These are phyloP conservation scores for Sporisorium sorghi DNA, from an alignment of 1,284 basidiomycete genomes.

Conservation along the genomic window DNA sequence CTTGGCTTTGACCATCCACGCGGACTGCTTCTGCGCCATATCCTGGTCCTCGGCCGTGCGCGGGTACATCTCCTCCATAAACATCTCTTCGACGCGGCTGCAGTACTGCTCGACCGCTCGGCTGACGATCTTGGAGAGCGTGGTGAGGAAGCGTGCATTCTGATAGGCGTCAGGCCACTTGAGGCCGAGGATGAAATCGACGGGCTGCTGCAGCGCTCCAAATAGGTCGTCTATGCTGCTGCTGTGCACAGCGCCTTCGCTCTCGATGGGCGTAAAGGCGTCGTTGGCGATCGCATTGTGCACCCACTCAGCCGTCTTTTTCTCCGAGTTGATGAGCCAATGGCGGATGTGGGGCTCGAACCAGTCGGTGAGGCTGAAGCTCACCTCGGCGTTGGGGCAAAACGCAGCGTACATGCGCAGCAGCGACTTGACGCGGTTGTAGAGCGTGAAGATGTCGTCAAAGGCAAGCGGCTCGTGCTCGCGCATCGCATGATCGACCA, in stretches of 20 bases:
- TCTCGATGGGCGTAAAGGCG: slow-evolving; percentile 73
- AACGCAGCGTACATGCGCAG: slow-evolving; percentile 84
- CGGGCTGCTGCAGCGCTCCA: slow-evolving; percentile 89
- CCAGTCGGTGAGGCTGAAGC: slow-evolving; percentile 71
- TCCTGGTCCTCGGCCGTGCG: slow-evolving; percentile 72
- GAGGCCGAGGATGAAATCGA: slow-evolving; percentile 86
- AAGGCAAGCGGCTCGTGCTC: slow-evolving; percentile 56
- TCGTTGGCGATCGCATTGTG: slow-evolving; percentile 62
- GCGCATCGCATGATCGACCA: slow-evolving; percentile 56
- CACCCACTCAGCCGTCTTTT: slow-evolving; percentile 93
- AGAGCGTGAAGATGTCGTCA: slow-evolving; percentile 84
- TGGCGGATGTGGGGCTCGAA: slow-evolving; percentile 89
- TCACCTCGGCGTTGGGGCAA: slow-evolving; percentile 73
- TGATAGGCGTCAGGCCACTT: slow-evolving; percentile 92
- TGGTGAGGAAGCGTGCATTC: slow-evolving; percentile 89
- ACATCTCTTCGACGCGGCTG: slow-evolving; percentile 84
- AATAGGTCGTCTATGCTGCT: slow-evolving; percentile 97
- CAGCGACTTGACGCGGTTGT: slow-evolving; percentile 79
- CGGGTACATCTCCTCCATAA: slow-evolving; percentile 93
- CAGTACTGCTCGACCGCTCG: slow-evolving; percentile 94
- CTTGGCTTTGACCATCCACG: slow-evolving; percentile 93
- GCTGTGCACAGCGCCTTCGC: slow-evolving; percentile 83
- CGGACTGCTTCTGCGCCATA: slow-evolving; percentile 75
- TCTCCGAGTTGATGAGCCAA: slow-evolving; percentile 90
- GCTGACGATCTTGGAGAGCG: slow-evolving; percentile 80